phyloP scores from a whole-genome alignment of 2,329 filamentous ascomycete genomes.

The Penicillium vulpinum region DNA sequence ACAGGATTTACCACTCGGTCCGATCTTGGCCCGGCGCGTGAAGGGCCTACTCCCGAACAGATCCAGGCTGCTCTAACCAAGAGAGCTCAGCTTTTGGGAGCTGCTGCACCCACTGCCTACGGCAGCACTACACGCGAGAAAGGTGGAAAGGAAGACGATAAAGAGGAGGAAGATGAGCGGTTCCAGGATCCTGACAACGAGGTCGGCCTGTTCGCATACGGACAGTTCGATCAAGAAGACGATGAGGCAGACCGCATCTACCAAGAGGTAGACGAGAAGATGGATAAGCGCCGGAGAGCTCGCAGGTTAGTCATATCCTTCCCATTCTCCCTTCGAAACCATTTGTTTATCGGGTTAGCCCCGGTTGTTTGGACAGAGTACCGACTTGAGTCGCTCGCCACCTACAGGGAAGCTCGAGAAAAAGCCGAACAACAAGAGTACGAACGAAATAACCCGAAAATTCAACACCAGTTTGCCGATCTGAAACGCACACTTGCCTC shows the following conservation, averaged over 20 bases:
- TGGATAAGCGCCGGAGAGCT: slow-evolving; percentile 83
- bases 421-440: slow-evolving; percentile 88
- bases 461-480: slow-evolving; percentile 96
- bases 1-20: slow-evolving; percentile 98
- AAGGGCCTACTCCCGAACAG: slow-evolving; percentile 95
- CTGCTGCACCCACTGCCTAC: slow-evolving; percentile 69
- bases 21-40: slow-evolving; percentile 89
- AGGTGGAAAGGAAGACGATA: slow-evolving; percentile 60
- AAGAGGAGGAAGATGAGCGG: slow-evolving; percentile 73
- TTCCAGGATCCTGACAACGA: slow-evolving; percentile 98
- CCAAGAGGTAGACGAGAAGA: slow-evolving; percentile 92
- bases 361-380: slow-evolving; percentile 69
- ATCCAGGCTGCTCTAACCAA: slow-evolving; percentile 97
- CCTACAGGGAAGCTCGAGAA: slow-evolving; percentile 88
- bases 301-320: slow-evolving; percentile 70
- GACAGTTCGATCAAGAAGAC: slow-evolving; percentile 95
- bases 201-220: slow-evolving; percentile 89
- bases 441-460: slow-evolving; percentile 96
- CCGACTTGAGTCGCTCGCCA: slow-evolving; percentile 65
- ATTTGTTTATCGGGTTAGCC: slow-evolving; percentile 66
- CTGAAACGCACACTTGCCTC: slow-evolving; percentile 85
- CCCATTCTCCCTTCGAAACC: slow-evolving; percentile 38
- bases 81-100: slow-evolving; percentile 78
- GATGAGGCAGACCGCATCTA: slow-evolving; percentile 97
- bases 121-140: slow-evolving; percentile 69